Conservation (phyloP, 2,329 filamentous ascomycete species). For the Xylaria sp. region DNA sequence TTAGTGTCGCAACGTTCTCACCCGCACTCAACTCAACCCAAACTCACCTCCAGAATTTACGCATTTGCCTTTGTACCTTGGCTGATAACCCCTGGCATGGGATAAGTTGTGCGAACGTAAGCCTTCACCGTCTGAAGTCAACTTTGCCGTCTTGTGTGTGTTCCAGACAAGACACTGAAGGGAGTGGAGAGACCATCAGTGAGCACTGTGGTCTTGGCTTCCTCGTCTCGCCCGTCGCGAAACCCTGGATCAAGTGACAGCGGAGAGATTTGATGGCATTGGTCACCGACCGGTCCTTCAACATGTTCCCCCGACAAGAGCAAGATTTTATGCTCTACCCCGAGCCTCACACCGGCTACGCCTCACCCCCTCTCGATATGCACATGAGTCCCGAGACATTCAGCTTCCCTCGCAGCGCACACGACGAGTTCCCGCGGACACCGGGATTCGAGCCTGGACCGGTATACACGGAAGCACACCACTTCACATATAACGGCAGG, state of each 20-base stretch:
- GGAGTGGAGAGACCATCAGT: conserved; percentile 13
- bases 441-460: conserved; percentile 50
- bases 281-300: conserved; percentile 34
- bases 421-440: conserved; percentile 44
- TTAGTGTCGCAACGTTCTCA: background rate
- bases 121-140: conserved; percentile 7
- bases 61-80: background rate
- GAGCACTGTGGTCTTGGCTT: conserved; percentile 7
- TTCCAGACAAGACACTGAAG: conserved; percentile 25
- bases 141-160: conserved; percentile 1
- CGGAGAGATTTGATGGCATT: conserved; percentile 31
- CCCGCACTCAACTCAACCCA: no score
- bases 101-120: conserved; percentile 22
- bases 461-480: conserved; percentile 50
- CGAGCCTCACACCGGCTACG: conserved; percentile 32
- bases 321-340: conserved; percentile 40
- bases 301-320: conserved; percentile 38
- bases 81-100: conserved; percentile 13
- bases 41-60: no score
- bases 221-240: conserved; percentile 14
- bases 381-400: conserved; percentile 52
- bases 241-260: conserved; percentile 3
- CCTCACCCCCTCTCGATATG: conserved; percentile 48
- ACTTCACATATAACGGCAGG: conserved; percentile 50
- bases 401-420: conserved; percentile 43